Percentiles rank a stretch among this genome's conserved stretches.
Evolutionary conservation across 2,329 filamentous ascomycete species (phyloP).

Genomic region (Cercospora zeae-maydis): DNA sequence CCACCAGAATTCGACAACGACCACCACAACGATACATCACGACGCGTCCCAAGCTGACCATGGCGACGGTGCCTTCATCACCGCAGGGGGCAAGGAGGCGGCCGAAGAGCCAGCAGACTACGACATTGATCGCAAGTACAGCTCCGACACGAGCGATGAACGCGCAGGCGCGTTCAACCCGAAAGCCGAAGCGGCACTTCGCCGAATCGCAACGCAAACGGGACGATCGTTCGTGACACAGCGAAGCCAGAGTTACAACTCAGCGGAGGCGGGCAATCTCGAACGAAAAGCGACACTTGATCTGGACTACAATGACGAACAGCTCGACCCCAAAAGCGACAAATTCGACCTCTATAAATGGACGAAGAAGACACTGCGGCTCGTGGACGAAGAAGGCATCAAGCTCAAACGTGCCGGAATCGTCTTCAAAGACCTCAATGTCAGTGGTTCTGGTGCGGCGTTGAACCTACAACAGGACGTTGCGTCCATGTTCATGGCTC

Average conservation of each 20-base stretch:
- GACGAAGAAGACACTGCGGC: slow-evolving; percentile 47
- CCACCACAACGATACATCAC: slow-evolving; percentile 9
- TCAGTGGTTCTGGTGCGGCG: slow-evolving; percentile 64
- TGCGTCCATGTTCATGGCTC: slow-evolving; percentile 55
- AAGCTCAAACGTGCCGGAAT: slow-evolving; percentile 56
- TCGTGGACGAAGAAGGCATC: slow-evolving; percentile 56
- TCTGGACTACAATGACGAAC: slow-evolving; percentile 45
- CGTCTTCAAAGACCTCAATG: slow-evolving; percentile 61
- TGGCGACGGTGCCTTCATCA: slow-evolving; percentile 24
- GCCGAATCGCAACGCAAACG: slow-evolving; percentile 22
- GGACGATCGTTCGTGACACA: slow-evolving; percentile 23
- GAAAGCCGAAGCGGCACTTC: slow-evolving; percentile 20
- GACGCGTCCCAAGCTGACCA: neutral
- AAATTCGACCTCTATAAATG: slow-evolving; percentile 56
- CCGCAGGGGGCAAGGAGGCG: slow-evolving; percentile 29
- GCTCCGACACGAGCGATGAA: slow-evolving; percentile 4
- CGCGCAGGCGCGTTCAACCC: slow-evolving; percentile 22
- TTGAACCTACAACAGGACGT: slow-evolving; percentile 68
- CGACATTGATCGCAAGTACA: slow-evolving; percentile 17
- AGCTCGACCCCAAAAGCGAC: slow-evolving; percentile 51
- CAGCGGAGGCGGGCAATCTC: slow-evolving; percentile 18
- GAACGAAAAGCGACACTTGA: slow-evolving; percentile 32
- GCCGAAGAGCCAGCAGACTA: slow-evolving; percentile 24
- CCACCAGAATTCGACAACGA: slow-evolving; percentile 12
- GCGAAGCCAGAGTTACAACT: slow-evolving; percentile 10